These are phyloP conservation scores for Takashimella koratensis DNA, from an alignment of 1,284 basidiomycete genomes.

Conservation along the genomic window DNA sequence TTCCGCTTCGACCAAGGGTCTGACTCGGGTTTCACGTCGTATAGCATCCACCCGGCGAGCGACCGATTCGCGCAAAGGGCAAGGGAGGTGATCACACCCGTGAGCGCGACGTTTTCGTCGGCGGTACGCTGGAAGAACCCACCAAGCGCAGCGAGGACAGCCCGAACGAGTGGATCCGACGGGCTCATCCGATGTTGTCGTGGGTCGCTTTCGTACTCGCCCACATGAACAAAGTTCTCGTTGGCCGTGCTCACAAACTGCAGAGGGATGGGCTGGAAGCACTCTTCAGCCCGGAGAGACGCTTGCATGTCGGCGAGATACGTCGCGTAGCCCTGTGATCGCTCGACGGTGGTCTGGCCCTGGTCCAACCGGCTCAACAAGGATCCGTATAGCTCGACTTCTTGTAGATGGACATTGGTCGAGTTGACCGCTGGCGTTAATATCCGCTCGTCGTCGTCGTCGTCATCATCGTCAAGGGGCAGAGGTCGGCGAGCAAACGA, in stretches of 20 bases:
- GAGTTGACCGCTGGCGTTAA: slow-evolving; percentile 18
- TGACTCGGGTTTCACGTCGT: slow-evolving; percentile 14
- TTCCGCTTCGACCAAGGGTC: slow-evolving; percentile 17
- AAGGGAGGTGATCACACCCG: slow-evolving; percentile 71
- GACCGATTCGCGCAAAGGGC: slow-evolving; percentile 80
- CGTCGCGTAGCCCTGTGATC: slow-evolving; percentile 73
- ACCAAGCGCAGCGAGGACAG: slow-evolving; percentile 65
- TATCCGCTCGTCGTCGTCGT: slow-evolving; percentile 49
- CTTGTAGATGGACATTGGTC: slow-evolving; percentile 31
- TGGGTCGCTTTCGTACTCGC: slow-evolving; percentile 15
- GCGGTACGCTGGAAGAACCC: slow-evolving; percentile 80
- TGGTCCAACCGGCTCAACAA: slow-evolving; percentile 77
- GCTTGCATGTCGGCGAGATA: slow-evolving; percentile 39
- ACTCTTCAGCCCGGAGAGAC: slow-evolving; percentile 26
- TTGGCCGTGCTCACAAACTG: slow-evolving; percentile 10
- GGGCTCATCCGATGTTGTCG: slow-evolving; percentile 64
- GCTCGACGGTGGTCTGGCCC: slow-evolving; percentile 58
- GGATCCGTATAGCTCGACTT: slow-evolving; percentile 65
- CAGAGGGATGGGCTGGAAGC: slow-evolving; percentile 25
- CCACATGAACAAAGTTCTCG: slow-evolving; percentile 4
- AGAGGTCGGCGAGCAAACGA: slow-evolving; percentile 20
- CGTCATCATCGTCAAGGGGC: slow-evolving; percentile 55
- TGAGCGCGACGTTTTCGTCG: slow-evolving; percentile 83
- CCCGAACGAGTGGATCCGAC: slow-evolving; percentile 69
- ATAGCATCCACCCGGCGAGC: slow-evolving; percentile 73